Base-by-base conservation (phyloP, 768 basidiomycete species). In the Agaricus subrufescens region DNA sequence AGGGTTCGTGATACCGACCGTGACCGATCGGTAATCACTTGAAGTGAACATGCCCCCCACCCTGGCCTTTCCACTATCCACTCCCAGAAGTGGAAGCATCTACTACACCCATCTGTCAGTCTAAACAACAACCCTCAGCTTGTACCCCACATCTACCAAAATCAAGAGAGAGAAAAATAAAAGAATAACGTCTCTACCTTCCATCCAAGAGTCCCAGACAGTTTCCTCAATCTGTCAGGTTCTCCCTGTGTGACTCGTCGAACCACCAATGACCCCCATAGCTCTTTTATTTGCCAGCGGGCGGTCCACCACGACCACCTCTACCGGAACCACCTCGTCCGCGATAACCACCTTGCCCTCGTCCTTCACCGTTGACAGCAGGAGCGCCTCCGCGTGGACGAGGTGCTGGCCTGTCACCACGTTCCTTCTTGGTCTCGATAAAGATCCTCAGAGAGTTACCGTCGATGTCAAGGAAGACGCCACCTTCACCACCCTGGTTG, bases 341-440 rank as follows among this genome's bases (percentile, higher is more conserved):
- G 44, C 46, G 53, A 40, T 51, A 54, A 37, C 39, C 15, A 39
- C 59, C 59, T 39, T 62, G 58, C 29, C 76, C 76, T 51, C 83
- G 71, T 19, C 80, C 76, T 3, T 79, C 78, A 25, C 80, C 84
- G 58, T 78, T 77, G 47, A 73, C 73, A 15, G 58, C 44, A 15
- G 87, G 83, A 1, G 75, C 73, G 31, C 84, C 87, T 42, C 86
- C 84, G 15, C 88, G 78, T 5, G 83, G 78, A 14, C 84, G 83
- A 2, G 86, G 86, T 55, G 94, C 73, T 1, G 85, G 84, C 53
- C 93, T 72, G n/a, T 97, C 93, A 38, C 85, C 83, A 45, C 93
- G 81, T 74, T 98, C 94, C 77, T 94, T 97, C 70, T 91, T 83
- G 43, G 89, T 91, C 79, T 96, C 94, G 37, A 98, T 83, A 58